phyloP scores from a whole-genome alignment of 129 eudicot genomes.

The Artemisia argyi region DNA sequence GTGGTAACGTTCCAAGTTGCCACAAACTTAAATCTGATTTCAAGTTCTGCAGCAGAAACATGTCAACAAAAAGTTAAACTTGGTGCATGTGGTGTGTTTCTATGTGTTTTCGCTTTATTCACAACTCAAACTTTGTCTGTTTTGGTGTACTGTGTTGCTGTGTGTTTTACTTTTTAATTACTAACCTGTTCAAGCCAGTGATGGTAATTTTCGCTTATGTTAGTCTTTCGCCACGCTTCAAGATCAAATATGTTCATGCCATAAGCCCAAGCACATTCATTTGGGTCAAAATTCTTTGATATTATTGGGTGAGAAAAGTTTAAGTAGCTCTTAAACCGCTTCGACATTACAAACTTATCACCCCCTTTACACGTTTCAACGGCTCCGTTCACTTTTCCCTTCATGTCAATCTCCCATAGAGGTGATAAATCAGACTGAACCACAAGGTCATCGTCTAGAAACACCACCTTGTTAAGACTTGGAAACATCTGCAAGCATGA shows the following conservation, averaged over 20 bases:
- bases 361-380: conserved; percentile 81
- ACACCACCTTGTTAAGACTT: conserved; percentile 67
- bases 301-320: conserved; percentile 90
- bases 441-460: conserved; percentile 92
- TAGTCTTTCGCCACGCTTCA: conserved; percentile 85
- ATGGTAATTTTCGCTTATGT: conserved; percentile 76
- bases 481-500: conserved; percentile 73
- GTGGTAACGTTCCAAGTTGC: conserved; percentile 97
- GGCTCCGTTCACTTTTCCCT: conserved; percentile 90
- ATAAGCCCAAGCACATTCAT: conserved; percentile 98
- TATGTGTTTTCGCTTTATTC: neutral
- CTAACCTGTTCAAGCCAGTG: conserved; percentile 80
- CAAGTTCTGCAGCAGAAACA: conserved; percentile 64
- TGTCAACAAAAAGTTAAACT: neutral
- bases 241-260: conserved; percentile 93
- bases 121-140: too few relatives aligned
- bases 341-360: conserved; percentile 87
- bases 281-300: conserved; percentile 58
- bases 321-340: conserved; percentile 70
- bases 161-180: neutral
- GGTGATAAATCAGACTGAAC: conserved; percentile 81
- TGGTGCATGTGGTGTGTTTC: conserved; percentile 8
- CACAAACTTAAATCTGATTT: conserved; percentile 91
- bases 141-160: conserved; percentile 1
- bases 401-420: conserved; percentile 88